These are phyloP conservation scores for Hypoxylon sp. DNA, from an alignment of 2,329 filamentous ascomycete species.

Conservation along the genomic window DNA sequence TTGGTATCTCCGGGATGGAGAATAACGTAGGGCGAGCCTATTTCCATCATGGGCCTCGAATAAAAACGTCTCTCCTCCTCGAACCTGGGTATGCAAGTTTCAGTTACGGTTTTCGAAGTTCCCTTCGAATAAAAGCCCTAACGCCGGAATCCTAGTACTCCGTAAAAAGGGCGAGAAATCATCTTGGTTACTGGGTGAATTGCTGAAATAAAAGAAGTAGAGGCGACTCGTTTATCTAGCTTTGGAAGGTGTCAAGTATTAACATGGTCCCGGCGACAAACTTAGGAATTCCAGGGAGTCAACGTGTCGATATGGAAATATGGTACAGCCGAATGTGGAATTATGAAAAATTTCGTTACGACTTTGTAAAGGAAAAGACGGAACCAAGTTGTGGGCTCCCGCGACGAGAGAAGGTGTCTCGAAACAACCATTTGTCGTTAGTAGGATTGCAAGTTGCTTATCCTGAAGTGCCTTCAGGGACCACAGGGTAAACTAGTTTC, in stretches of 20 bases:
- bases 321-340: conserved; percentile 13
- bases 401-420: background rate
- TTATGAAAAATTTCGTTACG: background rate
- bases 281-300: background rate
- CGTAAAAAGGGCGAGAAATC: background rate
- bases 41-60: background rate
- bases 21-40: conserved; percentile 8
- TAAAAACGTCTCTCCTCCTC: conserved; percentile 7
- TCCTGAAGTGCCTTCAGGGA: conserved; percentile 20
- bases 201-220: conserved; percentile 9
- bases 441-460: background rate
- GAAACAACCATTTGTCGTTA: background rate
- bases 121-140: conserved; percentile 8
- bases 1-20: background rate
- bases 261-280: background rate
- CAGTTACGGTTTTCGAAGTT: background rate
- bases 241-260: background rate
- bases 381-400: background rate
- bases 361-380: conserved; percentile 5
- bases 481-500: conserved; percentile 31
- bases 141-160: background rate
- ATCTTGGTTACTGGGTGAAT: conserved; percentile 1
- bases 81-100: background rate
- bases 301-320: conserved; percentile 8
- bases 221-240: conserved; percentile 18